Evolutionary conservation across 2,329 filamentous ascomycete genomes (phyloP), one percentile per base, ranked within the genome.

Genomic region (Metarhizium rileyi): DNA sequence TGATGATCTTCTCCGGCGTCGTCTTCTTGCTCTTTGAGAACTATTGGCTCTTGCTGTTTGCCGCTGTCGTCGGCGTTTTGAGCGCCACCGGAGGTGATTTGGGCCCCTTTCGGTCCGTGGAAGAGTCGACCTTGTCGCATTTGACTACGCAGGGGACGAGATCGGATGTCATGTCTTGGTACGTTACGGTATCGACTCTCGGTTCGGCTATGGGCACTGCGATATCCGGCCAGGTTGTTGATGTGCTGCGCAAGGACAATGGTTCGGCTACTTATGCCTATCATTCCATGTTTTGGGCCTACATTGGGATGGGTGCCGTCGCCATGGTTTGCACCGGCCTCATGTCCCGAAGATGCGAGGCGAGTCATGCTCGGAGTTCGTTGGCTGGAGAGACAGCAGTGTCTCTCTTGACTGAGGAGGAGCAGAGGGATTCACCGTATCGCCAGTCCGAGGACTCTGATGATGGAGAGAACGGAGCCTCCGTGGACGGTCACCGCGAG

Each of bases 161-260:
- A 44, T 69, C 78, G 14, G 80, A 85, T 62, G 80, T 86, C n/a
- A 68, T 84, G 51, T 74, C 77, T 8, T 86, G 82, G 82, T 83
- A 86, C 57, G 74, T 83, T 38, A 79, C 75, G 16, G 70, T 67
- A 2, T 74, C 77, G 0, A 73, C 72, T n/a, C 64, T 81, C 2
- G 79, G 78, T 1, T 77, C 76, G 0, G 71, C 76, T 0, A 56
- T 73, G 5, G 79, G 79, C 2, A 78, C 71, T 7, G 77, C 76
- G 55, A 53, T 70, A 2, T 71, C 74, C 0, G 79, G 79, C 1
- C 63, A 74, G 41, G 63, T 78, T 41, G 66, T 82, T 26, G 70
- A 76, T 50, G 69, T 57, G 30, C 63, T 82, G 14, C 67, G 68
- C 40, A 63, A 67, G 28, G 57, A 55, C 8, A 64, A 74, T 5